A percentile compares a stretch with the other conserved stretches of the same genome.
Conservation (phyloP, 1,139 yeast genomes). For the Wickerhamiella infanticola region DNA sequence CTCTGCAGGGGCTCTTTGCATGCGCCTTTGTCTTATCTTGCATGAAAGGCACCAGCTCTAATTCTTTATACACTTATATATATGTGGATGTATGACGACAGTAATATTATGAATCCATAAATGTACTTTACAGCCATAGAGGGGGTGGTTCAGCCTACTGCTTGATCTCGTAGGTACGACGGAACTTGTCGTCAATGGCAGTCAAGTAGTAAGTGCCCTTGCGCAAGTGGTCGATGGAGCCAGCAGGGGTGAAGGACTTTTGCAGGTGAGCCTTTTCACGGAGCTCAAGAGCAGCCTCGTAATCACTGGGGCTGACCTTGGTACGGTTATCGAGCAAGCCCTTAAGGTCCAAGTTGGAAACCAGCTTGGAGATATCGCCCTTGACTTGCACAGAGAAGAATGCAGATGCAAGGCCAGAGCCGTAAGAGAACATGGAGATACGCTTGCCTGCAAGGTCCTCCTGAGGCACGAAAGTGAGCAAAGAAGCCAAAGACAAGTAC, state of each 20-base stretch:
- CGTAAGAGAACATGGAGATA: conserved; percentile 88
- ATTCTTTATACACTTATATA: too few species aligned
- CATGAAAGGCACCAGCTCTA: too few species aligned
- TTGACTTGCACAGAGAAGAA: conserved; percentile 64
- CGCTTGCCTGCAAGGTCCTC: conserved; percentile 69
- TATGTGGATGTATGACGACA: too few species aligned
- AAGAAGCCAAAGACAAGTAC: conserved; percentile 74
- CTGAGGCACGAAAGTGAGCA: conserved; percentile 58
- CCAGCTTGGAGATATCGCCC: conserved; percentile 66
- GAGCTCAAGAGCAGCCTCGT: conserved; percentile 62
- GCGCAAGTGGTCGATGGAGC: conserved; percentile 54
- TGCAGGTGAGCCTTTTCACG: conserved; percentile 84
- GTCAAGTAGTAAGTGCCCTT: conserved; percentile 74
- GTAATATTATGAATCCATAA: too few species aligned
- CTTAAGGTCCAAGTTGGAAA: conserved; percentile 51
- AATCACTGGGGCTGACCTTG: conserved; percentile 58
- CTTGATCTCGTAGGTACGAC: conserved; percentile 61
- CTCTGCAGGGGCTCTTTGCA: too few species aligned
- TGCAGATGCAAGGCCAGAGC: conserved; percentile 93
- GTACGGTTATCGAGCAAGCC: conserved; percentile 53
- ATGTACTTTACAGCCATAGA: too few species aligned
- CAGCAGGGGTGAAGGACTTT: conserved; percentile 64
- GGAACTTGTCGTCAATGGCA: conserved; percentile 74
- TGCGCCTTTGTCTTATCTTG: too few species aligned
- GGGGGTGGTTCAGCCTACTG: conserved; percentile 2